A percentile compares a stretch with the other conserved stretches of the same genome.
Evolutionary conservation across 2,329 filamentous ascomycete species (phyloP).

Genomic region (Pleomassaria siparia): DNA sequence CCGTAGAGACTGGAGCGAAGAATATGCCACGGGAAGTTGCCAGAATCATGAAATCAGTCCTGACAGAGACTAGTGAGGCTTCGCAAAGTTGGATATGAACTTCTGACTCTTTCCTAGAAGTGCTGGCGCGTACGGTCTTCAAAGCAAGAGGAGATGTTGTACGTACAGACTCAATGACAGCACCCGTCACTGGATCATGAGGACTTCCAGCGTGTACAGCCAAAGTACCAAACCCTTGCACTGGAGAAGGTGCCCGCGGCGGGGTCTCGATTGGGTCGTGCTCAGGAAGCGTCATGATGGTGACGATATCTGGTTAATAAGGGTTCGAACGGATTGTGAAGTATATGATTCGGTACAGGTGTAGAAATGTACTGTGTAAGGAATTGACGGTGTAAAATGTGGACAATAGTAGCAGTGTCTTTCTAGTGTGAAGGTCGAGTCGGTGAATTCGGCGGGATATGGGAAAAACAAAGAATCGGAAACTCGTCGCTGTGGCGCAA

Average conservation of each 20-base stretch:
- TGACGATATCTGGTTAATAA: not conserved
- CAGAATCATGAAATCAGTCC: no score
- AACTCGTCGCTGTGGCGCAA: conserved; percentile 26
- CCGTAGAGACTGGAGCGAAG: not conserved
- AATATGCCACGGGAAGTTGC: no score
- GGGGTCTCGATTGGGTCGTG: conserved; percentile 72
- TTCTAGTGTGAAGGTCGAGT: no score
- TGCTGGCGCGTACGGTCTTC: no score
- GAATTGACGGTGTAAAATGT: no score
- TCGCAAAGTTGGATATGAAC: no score
- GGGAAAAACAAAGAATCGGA: no score
- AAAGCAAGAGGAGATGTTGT: not conserved
- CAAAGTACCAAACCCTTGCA: conserved; percentile 84
- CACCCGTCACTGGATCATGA: conserved; percentile 87
- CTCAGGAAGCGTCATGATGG: conserved; percentile 44
- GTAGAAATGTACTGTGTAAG: not conserved
- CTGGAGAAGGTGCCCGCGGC: conserved; percentile 70
- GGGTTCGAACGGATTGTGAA: not conserved
- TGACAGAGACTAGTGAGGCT: no score
- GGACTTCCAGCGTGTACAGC: conserved; percentile 92
- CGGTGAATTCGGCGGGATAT: not conserved
- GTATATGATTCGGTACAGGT: not conserved
- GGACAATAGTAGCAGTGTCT: no score
- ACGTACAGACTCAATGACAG: conserved; percentile 81
- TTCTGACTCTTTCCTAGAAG: no score